phyloP scores from a whole-genome alignment of 371 early-diverging fungal species.

The Mucor racemosus region DNA sequence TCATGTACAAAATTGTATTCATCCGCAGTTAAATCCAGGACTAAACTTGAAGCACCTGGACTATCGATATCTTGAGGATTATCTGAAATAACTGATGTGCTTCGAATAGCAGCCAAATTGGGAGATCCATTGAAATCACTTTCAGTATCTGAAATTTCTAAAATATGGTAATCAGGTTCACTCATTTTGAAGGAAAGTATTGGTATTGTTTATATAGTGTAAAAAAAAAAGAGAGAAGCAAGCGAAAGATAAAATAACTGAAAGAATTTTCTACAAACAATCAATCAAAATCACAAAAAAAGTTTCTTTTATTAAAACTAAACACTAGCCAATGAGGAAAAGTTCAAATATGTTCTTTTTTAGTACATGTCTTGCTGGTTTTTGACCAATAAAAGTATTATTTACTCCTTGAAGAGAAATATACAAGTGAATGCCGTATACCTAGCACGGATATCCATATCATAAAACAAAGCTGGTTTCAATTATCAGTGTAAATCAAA shows the following conservation, averaged over 20 bases:
- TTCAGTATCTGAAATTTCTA: constrained; percentile 7
- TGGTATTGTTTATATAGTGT: too few species aligned
- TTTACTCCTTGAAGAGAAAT: too few species aligned
- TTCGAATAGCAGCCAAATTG: background rate
- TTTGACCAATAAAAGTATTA: background rate
- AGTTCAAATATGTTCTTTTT: too few species aligned
- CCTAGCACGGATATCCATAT: too few species aligned
- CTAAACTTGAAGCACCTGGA: background rate
- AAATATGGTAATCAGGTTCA: background rate
- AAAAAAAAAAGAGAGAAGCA: background rate
- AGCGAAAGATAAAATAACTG: background rate
- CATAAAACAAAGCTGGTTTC: too few species aligned
- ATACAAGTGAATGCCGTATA: too few species aligned
- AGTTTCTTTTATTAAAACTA: background rate
- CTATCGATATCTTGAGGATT: background rate
- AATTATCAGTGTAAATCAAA: too few species aligned
- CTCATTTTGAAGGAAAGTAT: background rate
- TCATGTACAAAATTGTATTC: constrained; percentile 7
- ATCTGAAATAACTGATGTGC: background rate
- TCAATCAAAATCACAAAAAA: background rate
- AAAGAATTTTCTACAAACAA: background rate
- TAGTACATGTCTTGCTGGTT: too few species aligned
- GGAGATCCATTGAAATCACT: background rate
- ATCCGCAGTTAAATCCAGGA: constrained; percentile 26
- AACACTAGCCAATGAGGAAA: background rate